A percentile compares a stretch with the other conserved stretches of the same genome.
Conservation (phyloP, 164 flowering plant genomes). For the Macadamia integrifolia region DNA sequence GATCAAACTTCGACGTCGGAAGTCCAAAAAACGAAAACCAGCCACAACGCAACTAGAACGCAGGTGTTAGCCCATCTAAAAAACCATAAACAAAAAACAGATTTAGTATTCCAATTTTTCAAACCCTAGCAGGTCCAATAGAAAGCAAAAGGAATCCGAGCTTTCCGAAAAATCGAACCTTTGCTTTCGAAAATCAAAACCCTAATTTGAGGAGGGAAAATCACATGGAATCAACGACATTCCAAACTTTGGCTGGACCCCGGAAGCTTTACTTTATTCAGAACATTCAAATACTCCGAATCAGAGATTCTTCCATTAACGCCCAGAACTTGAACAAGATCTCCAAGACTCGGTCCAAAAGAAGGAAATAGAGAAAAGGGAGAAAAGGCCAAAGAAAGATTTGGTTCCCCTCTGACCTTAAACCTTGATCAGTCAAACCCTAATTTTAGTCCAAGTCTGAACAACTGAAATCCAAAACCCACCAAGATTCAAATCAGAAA, state of each 20-base stretch:
- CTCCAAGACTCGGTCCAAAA: background rate
- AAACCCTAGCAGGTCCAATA: background rate
- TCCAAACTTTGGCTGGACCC: background rate
- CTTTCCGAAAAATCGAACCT: conserved; percentile 1
- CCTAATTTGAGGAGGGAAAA: conserved; percentile 8
- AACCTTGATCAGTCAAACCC: background rate
- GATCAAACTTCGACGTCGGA: background rate
- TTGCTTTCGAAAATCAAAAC: background rate
- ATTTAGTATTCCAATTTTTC: background rate
- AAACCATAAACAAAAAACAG: background rate
- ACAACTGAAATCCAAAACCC: background rate
- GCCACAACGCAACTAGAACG: conserved; percentile 1
- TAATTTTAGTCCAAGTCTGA: background rate
- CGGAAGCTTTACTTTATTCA: background rate
- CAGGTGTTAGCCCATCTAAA: conserved; percentile 7
- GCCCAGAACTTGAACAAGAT: background rate
- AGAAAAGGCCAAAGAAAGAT: background rate
- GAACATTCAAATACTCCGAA: background rate
- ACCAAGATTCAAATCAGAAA: background rate
- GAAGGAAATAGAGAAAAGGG: background rate
- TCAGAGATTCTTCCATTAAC: conserved; percentile 9
- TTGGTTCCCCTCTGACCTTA: background rate
- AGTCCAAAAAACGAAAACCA: conserved; percentile 14
- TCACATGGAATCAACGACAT: conserved; percentile 6
- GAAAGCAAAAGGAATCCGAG: conserved; percentile 2